Evolutionary conservation across 306 rosid species (phyloP).

Genomic region (Luffa aegyptiaca): DNA sequence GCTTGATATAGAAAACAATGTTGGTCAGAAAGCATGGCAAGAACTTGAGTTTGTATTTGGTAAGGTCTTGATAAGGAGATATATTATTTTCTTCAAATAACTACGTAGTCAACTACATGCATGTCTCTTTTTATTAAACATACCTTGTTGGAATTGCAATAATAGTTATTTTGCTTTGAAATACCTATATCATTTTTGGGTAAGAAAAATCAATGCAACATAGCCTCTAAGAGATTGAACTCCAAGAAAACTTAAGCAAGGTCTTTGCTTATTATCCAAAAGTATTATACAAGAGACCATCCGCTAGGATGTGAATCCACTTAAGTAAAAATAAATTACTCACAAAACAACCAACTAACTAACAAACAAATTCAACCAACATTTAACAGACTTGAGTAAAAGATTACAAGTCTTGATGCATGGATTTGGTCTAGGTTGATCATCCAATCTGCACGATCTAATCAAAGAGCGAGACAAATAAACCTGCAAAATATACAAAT

Average conservation of each 20-base stretch:
- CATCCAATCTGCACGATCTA: background rate
- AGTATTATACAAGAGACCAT: background rate
- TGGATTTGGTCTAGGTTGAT: background rate
- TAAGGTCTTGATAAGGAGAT: conserved; percentile 25
- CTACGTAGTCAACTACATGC: background rate
- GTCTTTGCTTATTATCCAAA: background rate
- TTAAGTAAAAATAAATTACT: background rate
- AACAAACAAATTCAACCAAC: background rate
- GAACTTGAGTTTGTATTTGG: conserved; percentile 72
- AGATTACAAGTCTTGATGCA: background rate
- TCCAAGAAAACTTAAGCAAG: background rate
- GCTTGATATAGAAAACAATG: conserved; percentile 77
- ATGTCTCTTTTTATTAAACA: background rate
- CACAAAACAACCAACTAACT: background rate
- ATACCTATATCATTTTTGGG: background rate
- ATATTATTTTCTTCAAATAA: background rate
- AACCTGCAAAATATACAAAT: background rate
- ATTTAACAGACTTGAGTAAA: background rate
- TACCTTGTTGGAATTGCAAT: background rate
- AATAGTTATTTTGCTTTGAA: background rate
- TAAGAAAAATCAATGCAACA: background rate
- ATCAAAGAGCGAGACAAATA: background rate
- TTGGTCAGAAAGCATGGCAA: conserved; percentile 83
- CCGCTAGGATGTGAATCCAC: background rate
- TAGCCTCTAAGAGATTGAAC: background rate